These are phyloP conservation scores for Diplodia sapinea DNA, from an alignment of 2,329 filamentous ascomycete genomes.

Conservation along the genomic window DNA sequence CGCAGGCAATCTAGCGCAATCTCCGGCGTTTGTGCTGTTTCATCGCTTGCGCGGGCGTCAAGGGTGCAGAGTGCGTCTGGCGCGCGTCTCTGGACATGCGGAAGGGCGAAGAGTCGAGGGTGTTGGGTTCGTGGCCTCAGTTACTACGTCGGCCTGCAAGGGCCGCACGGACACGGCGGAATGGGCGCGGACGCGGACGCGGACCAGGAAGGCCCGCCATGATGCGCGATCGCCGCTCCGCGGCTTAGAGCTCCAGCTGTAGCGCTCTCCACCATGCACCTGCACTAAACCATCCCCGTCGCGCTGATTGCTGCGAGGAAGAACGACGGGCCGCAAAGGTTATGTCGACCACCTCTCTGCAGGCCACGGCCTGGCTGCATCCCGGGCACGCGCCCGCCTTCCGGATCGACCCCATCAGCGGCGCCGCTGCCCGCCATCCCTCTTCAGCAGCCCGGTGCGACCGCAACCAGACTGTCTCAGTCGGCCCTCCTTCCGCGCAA, in stretches of 20 bases:
- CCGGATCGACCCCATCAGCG: neutral
- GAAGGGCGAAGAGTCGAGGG: slow-evolving; percentile 8
- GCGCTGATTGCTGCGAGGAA: slow-evolving; percentile 12
- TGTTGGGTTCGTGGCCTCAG: slow-evolving; percentile 28
- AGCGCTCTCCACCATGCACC: slow-evolving; percentile 15
- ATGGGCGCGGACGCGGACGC: neutral
- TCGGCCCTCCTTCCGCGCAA: slow-evolving; percentile 26
- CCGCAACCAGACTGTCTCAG: slow-evolving; percentile 31
- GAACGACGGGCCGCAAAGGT: slow-evolving; percentile 26
- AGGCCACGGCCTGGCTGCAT: neutral
- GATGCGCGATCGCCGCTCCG: slow-evolving; percentile 19
- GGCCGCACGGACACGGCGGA: slow-evolving; percentile 9
- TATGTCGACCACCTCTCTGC: slow-evolving; percentile 25
- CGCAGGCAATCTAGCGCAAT: slow-evolving; percentile 28
- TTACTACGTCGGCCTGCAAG: slow-evolving; percentile 18
- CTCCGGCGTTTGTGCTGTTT: slow-evolving; percentile 31
- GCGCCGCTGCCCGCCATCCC: slow-evolving; percentile 3
- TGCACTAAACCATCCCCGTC: slow-evolving; percentile 26
- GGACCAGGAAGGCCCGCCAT: slow-evolving; percentile 1
- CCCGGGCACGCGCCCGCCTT: slow-evolving; percentile 1
- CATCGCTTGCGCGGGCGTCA: slow-evolving; percentile 29
- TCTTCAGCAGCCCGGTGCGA: slow-evolving; percentile 17
- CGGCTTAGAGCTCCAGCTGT: slow-evolving; percentile 7
- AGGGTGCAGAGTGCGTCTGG: slow-evolving; percentile 23
- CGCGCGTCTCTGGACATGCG: slow-evolving; percentile 27